Base-by-base conservation (phyloP, 2,329 filamentous ascomycete genomes). In the Chaetothyriales sp. region DNA sequence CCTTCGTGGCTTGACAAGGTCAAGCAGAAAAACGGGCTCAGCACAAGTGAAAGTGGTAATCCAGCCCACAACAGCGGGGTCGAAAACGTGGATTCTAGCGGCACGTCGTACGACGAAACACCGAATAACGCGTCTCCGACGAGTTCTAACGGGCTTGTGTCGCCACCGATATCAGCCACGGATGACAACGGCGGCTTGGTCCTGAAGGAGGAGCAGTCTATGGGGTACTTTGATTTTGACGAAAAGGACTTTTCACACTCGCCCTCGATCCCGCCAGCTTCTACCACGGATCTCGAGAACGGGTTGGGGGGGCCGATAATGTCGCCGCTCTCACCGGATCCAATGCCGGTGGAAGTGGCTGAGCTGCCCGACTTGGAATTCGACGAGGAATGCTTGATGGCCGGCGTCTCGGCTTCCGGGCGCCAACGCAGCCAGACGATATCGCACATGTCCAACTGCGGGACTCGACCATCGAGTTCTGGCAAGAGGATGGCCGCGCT, bases 1-100 rank as follows among this genome's bases (percentile, higher is more conserved):
- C 73, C 80, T 28, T 82, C 76, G 59, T 95, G 90, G 89, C 76
- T 97, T 33, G 88, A 95, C 63, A 94, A 92, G 65, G 97, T 97
- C 74, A 95, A 95, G 73, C 81, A 88, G 65, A 95, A 90, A 70
- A 84, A 94, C 65, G 81, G 77, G 57, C 64, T 83, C 9, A 67
- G 73, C 59, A 40, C 33, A 15, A 15, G 33, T 40, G 33, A 40
- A 40, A 40, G 33, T n/a, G n/a, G n/a, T 40, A 73, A 69, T n/a
- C 77, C 77, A 20, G 76, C 78, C 51, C 70, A 78, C 56, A 77
- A 75, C 56, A 73, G 67, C 33, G 73, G 54, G 37, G 51, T 51
- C 18, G 54, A 50, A 13, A 43, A 55, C 18, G 43, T 53, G 40
- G 55, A 73, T 44, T 79, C 77, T 18, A 76, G 74, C 3, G 68